phyloP scores from a whole-genome alignment of 139 green algal genomes.

The Picochlorum sp. region DNA sequence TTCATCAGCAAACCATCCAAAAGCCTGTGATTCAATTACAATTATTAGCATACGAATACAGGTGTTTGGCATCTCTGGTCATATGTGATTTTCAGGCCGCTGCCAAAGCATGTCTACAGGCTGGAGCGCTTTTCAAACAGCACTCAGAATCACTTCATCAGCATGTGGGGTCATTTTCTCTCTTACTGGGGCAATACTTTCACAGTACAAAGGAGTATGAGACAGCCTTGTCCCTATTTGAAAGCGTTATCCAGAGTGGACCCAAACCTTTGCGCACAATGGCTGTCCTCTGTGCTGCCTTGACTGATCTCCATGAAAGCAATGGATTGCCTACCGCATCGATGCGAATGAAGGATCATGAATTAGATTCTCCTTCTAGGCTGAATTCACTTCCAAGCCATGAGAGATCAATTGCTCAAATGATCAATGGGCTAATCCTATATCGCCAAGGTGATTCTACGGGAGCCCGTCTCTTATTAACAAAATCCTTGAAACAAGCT shows the following conservation, averaged over 20 bases:
- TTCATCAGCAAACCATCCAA: background rate
- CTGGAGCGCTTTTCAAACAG: slow-evolving; percentile 11
- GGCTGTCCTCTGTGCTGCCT: slow-evolving; percentile 15
- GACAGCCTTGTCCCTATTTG: slow-evolving; percentile 9
- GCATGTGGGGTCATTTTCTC: slow-evolving; percentile 1
- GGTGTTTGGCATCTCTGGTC: slow-evolving; percentile 6
- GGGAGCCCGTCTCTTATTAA: slow-evolving; percentile 14
- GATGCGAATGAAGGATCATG: background rate
- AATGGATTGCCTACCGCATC: background rate
- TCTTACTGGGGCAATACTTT: slow-evolving; percentile 25
- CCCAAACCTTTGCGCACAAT: slow-evolving; percentile 5
- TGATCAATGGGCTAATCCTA: slow-evolving; percentile 11
- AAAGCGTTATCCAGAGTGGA: background rate
- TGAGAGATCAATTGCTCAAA: background rate
- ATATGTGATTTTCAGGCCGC: slow-evolving; percentile 7
- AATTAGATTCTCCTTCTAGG: background rate
- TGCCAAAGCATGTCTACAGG: background rate
- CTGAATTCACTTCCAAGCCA: background rate
- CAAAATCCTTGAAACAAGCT: slow-evolving; percentile 24
- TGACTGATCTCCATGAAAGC: slow-evolving; percentile 15
- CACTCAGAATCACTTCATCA: slow-evolving; percentile 15
- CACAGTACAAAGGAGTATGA: slow-evolving; percentile 12
- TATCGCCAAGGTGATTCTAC: slow-evolving; percentile 6
- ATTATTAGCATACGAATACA: slow-evolving; percentile 13
- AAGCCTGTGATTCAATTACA: background rate